Evolutionary conservation across 2,329 filamentous ascomycete genomes (phyloP), one percentile per base, ranked within the genome.

Genomic region (Aspergillus melleus): DNA sequence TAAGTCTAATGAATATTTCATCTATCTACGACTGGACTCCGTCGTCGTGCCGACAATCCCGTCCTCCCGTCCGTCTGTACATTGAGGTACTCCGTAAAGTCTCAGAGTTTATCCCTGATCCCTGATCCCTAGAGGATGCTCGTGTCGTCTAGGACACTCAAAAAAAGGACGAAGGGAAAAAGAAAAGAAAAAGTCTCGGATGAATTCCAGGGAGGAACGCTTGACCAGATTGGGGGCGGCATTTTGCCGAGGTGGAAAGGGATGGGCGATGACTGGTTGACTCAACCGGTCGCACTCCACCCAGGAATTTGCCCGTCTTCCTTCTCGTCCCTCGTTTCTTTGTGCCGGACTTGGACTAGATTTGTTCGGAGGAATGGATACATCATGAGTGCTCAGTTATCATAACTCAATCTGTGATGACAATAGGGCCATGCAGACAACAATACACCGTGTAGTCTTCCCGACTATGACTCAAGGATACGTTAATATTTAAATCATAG

Each of bases 201-300:
- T 24, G 19, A 14, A 47, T 47, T 47, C 44, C 44, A 47, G 44
- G 24, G 2, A 47, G 46, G 11, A 36, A 49, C 44, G 14, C 54
- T 55, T 49, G 36, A 6, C 54, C 29, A 0, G 6, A 55, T 55
- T 50, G 20, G 32, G 47, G 32, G n/a, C 30, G 54, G 47, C 39
- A 29, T 42, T 22, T 55, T 56, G 30, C 54, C 54, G 54, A 56
- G 47, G 54, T 14, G 24, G 36, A 54, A 30, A 54, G 2, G 24
- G 20, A 42, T 8, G 14, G 14, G 16, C n/a, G 36, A 9, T 32
- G 3, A 42, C 53, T 55, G 53, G 44, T 49, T 49, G 44, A 29
- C 29, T 22, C 44, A 42, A 26, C 36, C 53, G 29, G 42, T 44
- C 44, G 44, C 30, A 30, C 12, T 20, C 44, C 36, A n/a, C n/a